Evolutionary conservation across 2,329 filamentous ascomycete species (phyloP).

Genomic region (Paecilomyces formosus): DNA sequence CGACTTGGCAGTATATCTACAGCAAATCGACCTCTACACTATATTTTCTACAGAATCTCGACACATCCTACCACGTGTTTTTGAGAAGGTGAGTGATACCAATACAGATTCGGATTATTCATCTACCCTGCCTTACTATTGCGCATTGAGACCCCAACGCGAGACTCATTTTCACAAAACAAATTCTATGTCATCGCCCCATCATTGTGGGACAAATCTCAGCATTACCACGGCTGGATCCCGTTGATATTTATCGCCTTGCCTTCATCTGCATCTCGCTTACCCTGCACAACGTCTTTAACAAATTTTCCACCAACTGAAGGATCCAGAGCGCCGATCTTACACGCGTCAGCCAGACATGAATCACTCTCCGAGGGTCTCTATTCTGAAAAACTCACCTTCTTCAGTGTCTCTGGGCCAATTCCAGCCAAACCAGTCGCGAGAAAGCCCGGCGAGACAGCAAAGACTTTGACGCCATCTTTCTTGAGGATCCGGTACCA

Average conservation of each 20-base stretch:
- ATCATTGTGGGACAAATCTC: too few relatives aligned
- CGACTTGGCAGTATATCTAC: neutral
- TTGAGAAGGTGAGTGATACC: too few relatives aligned
- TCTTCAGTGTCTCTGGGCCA: slow-evolving; percentile 16
- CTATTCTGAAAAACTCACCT: slow-evolving; percentile 1
- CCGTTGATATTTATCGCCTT: slow-evolving; percentile 22
- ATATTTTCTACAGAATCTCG: neutral
- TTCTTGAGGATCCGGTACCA: slow-evolving; percentile 36
- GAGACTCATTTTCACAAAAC: too few relatives aligned
- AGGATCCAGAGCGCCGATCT: slow-evolving; percentile 22
- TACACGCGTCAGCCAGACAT: too few relatives aligned
- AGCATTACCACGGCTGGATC: neutral
- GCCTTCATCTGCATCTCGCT: slow-evolving; percentile 34
- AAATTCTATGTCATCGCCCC: too few relatives aligned
- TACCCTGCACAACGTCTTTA: slow-evolving; percentile 33
- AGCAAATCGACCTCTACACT: neutral
- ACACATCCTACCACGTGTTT: neutral
- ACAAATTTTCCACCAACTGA: slow-evolving; percentile 33
- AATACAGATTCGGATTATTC: too few relatives aligned
- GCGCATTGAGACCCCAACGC: too few relatives aligned
- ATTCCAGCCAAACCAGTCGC: slow-evolving; percentile 39
- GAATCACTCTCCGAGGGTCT: too few relatives aligned
- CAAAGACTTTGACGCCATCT: slow-evolving; percentile 46
- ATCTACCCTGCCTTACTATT: too few relatives aligned
- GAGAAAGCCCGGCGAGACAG: slow-evolving; percentile 43